A percentile compares a stretch with the other conserved stretches of the same genome.
phyloP scores from a whole-genome alignment of 202 grass and related monocot genomes.

The Saccharum hybrid region DNA sequence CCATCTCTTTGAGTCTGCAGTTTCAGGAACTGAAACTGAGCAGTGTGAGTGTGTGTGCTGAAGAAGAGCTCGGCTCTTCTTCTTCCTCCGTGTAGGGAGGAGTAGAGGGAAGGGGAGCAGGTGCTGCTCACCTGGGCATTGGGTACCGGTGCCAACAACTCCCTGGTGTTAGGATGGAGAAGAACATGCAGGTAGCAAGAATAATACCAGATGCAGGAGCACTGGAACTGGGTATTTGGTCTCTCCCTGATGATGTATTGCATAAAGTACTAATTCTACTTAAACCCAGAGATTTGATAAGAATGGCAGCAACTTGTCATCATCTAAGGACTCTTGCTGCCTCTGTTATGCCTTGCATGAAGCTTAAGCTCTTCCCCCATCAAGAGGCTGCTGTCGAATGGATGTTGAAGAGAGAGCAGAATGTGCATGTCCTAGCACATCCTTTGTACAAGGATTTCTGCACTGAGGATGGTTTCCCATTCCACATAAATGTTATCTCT shows the following conservation, averaged over 20 bases:
- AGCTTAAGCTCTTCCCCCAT: conserved; percentile 94
- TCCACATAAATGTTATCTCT: conserved; percentile 80
- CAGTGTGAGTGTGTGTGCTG: too few relatives aligned
- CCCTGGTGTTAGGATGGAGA: conserved; percentile 70
- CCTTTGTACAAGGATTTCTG: conserved; percentile 80
- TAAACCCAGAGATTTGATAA: conserved; percentile 74
- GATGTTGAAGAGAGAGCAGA: conserved; percentile 81
- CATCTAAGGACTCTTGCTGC: conserved; percentile 74
- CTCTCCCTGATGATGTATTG: conserved; percentile 81
- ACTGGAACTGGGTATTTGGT: conserved; percentile 65
- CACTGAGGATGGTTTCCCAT: conserved; percentile 77
- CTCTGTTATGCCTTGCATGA: conserved; percentile 89
- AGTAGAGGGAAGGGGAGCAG: too few relatives aligned
- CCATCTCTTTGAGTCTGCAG: too few relatives aligned
- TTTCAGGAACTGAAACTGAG: too few relatives aligned
- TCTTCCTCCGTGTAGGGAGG: too few relatives aligned
- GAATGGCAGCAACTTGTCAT: conserved; percentile 70
- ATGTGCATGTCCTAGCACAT: conserved; percentile 52
- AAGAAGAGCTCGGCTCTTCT: too few relatives aligned
- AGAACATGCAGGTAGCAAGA: conserved; percentile 53
- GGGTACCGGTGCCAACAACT: too few relatives aligned
- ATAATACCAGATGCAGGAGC: conserved; percentile 54
- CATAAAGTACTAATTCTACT: conserved; percentile 62
- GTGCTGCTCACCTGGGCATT: too few relatives aligned
- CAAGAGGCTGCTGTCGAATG: conserved; percentile 93